Base-by-base conservation (phyloP, 2,329 filamentous ascomycete genomes). In the Exserohilum rostratum region DNA sequence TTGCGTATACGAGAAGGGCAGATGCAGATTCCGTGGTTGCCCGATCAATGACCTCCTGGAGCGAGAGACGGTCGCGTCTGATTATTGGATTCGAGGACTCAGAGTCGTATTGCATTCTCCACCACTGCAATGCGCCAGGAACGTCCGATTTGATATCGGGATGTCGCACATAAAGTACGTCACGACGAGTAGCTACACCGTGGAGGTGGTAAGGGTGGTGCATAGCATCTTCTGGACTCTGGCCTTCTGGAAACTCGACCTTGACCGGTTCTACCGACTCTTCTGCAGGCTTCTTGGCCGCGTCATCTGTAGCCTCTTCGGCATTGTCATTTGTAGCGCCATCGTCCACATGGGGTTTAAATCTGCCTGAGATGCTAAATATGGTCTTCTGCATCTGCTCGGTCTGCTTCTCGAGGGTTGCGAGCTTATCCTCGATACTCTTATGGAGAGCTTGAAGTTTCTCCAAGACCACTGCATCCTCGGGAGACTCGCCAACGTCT, bases 1-100 rank as follows among this genome's bases (percentile, higher is more conserved):
- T 85, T 17, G 84, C 85, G 66, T 87, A 88, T 2, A 88, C 80
- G 9, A 88, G 77, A 1, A 88, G 69, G 2, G 80, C 83, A 7
- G 77, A 79, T 29, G 72, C 77, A 47, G 79, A 78, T 60, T 87
- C 84, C 31, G 79, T 77, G 20, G 76, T 77, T 48, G 82, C 81
- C 59, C 83, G 76, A 60, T 79, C 73, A 46, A 87, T 77, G 9
- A 87, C 85, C 54, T 85, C 80, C 38, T 78, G 74, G 53, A 84
- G 80, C 3, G 76, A 74, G 18, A 84, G 77, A 43, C 67, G 58
- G 69, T 75, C 50, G 53, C 71, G 61, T 58, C 59, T 57, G 9
- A 74, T 69, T 7, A 62, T 56, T 5, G 62, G 59, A 5, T 67
- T 64, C 17, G 62, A 50, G 6, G 58, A 64, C 33, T 67, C 65